These are phyloP conservation scores for Microsporum audouinii DNA, from an alignment of 2,329 filamentous ascomycete species.

Conservation along the genomic window DNA sequence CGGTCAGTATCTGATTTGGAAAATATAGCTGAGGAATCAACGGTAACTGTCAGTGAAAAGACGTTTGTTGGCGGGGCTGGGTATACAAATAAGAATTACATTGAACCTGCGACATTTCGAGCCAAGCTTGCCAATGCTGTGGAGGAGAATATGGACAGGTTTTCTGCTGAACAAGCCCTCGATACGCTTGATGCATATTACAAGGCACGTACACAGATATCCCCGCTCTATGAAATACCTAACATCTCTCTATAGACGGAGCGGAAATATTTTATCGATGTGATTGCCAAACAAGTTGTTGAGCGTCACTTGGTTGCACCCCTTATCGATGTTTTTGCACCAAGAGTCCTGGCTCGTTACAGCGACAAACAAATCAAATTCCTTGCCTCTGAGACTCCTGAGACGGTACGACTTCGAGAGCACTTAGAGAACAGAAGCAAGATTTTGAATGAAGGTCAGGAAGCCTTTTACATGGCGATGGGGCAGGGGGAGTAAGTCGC, in stretches of 20 bases:
- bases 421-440: slow-evolving; percentile 5
- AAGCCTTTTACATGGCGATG: slow-evolving; percentile 7
- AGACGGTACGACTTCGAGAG: slow-evolving; percentile 1
- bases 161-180: slow-evolving; percentile 29
- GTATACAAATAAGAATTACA: not conserved
- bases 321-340: slow-evolving; percentile 5
- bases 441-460: slow-evolving; percentile 5
- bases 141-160: slow-evolving; percentile 25
- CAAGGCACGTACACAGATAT: not conserved
- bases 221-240: not conserved
- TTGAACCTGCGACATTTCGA: not conserved
- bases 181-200: slow-evolving; percentile 39
- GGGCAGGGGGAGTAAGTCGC: not conserved
- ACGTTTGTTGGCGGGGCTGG: not conserved
- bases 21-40: not conserved
- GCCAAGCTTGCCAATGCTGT: not conserved
- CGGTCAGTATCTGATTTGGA: not conserved
- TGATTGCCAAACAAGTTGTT: slow-evolving; percentile 7
- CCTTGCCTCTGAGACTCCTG: slow-evolving; percentile 6
- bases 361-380: slow-evolving; percentile 6
- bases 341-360: slow-evolving; percentile 4
- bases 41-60: slow-evolving; percentile 10
- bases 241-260: not conserved
- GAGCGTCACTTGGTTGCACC: slow-evolving; percentile 7
- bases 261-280: slow-evolving; percentile 7